These are phyloP conservation scores for Tylopilus sp. DNA, from an alignment of 768 basidiomycete species.

Conservation along the genomic window DNA sequence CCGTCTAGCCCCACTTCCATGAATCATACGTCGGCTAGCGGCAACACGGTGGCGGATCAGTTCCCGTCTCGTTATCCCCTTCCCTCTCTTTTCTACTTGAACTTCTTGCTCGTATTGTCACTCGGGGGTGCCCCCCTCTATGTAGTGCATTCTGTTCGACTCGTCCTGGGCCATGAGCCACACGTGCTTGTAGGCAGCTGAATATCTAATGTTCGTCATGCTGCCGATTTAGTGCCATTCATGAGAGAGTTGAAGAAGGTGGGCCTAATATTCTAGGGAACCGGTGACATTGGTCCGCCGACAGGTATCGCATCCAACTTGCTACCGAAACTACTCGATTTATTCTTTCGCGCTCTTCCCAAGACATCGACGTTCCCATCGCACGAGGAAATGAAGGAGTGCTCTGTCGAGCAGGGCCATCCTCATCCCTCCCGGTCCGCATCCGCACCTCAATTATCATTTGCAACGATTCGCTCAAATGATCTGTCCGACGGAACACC, in stretches of 20 bases:
- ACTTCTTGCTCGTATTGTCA: constrained; percentile 88
- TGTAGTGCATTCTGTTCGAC: constrained; percentile 75
- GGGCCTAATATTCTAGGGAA: constrained; percentile 15
- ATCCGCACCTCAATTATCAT: neutral
- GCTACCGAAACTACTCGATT: constrained; percentile 61
- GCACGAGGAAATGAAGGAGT: neutral
- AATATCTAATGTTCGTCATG: constrained; percentile 81
- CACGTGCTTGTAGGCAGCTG: constrained; percentile 77
- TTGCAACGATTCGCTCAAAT: neutral
- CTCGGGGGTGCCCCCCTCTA: constrained; percentile 91
- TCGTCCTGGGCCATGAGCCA: constrained; percentile 83
- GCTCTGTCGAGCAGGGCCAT: constrained; percentile 1
- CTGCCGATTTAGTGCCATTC: constrained; percentile 85
- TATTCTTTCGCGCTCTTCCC: constrained; percentile 80
- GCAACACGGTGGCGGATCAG: constrained; percentile 28
- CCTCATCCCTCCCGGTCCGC: no score
- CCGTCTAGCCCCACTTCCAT: constrained; percentile 15
- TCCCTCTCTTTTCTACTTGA: constrained; percentile 45
- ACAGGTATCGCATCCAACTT: constrained; percentile 5
- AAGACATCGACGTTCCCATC: constrained; percentile 35
- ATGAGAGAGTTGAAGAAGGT: constrained; percentile 86
- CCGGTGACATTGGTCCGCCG: constrained; percentile 16
- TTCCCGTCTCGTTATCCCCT: constrained; percentile 44
- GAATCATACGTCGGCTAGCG: constrained; percentile 8
- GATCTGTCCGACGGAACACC: neutral